Percentiles rank a stretch among this genome's conserved stretches.
phyloP scores from a whole-genome alignment of 306 rosid species.

The Hippophae tibetana region DNA sequence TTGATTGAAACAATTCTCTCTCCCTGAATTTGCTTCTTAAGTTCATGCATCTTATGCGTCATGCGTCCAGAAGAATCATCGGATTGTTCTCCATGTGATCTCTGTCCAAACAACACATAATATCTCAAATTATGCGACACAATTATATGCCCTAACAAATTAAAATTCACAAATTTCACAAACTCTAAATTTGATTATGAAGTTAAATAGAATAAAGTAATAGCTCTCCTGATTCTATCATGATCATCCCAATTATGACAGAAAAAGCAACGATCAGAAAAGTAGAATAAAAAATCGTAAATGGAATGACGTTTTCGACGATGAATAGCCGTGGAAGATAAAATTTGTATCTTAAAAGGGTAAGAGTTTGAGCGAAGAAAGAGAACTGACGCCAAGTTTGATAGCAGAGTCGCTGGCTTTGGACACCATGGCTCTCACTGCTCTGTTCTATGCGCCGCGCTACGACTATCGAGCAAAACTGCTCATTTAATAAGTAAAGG shows the following conservation, averaged over 20 bases:
- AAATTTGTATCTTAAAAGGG: background rate
- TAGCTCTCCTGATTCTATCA: background rate
- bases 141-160: background rate
- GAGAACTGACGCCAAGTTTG: constrained; percentile 41
- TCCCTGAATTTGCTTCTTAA: constrained; percentile 64
- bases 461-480: no score
- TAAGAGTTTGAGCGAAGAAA: background rate
- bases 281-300: constrained; percentile 10
- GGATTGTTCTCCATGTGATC: constrained; percentile 31
- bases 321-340: background rate
- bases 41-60: constrained; percentile 54
- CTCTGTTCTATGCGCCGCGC: constrained; percentile 2
- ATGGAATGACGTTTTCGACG: background rate
- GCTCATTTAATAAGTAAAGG: no score
- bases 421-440: constrained; percentile 40
- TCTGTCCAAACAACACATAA: constrained; percentile 22
- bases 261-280: constrained; percentile 11
- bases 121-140: background rate
- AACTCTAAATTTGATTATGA: constrained; percentile 6
- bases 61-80: constrained; percentile 37
- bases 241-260: constrained; percentile 8
- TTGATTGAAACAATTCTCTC: constrained; percentile 48
- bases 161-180: constrained; percentile 5
- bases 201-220: background rate
- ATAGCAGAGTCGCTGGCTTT: constrained; percentile 44